Base-by-base conservation (phyloP, 2,329 filamentous ascomycete genomes). In the Pseudogymnoascus destructans region DNA sequence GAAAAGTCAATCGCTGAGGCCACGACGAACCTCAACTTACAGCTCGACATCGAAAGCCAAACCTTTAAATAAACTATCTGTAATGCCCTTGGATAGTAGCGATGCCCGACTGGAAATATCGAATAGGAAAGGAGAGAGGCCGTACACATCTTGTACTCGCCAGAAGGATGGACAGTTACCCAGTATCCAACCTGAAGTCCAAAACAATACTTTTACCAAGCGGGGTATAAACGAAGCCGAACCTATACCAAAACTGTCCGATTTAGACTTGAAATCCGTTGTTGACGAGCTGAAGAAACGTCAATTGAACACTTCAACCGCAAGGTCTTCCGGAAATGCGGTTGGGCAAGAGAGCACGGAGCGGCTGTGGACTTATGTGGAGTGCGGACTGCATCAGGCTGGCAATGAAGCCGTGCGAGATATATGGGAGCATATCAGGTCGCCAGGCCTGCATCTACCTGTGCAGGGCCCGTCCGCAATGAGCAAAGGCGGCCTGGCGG, bases 401-500 rank as follows among this genome's bases (percentile, higher is more conserved):
- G 25, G 10, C 4, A 19, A 13, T 52, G 25, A 30, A 32, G 46
- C 23, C 15, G 46, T 52, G 46, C 46, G 46, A 52, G 25, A 30
- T 32, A 52, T 32, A 52, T 52, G 46, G 46, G 15, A 27, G 15
- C 5, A 52, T 52, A 52, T 52, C 46, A 30, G 25, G 23, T 30
- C 46, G n/a, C 19, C 10, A 19, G 46, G 46, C 46, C 19, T 52
- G 46, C 46, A 52, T 3, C 46, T 52, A 5, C 46, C 46, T 30
- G 25, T 52, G 9, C 46, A 52, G 8, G 46, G 46, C 8, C 25
- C 25, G 13, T 52, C 46, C 13, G 5, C 25, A 52, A 30, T 30
- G 10, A 13, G 46, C 2, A 61, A 63, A 10, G 71, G 73, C 15
- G 57, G 61, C n/a, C 63, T 72, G 3, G 73, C 75, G 15, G 66